Percentiles rank a stretch among this genome's conserved stretches.
Evolutionary conservation across 2,329 filamentous ascomycete species (phyloP).

Genomic region (Sarocladium strictum): DNA sequence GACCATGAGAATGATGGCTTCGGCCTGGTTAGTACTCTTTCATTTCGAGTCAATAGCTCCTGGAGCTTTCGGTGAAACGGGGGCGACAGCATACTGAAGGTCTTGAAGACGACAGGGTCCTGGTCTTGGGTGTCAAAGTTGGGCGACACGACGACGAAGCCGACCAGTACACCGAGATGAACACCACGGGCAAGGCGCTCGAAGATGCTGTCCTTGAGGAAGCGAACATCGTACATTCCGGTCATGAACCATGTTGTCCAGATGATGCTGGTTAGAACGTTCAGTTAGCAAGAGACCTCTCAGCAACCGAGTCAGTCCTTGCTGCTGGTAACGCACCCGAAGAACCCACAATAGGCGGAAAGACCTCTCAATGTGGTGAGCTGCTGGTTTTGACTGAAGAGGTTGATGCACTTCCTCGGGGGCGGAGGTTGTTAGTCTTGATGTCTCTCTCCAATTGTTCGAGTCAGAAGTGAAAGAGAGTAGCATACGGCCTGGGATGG

Average conservation of each 20-base stretch:
- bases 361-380: slow-evolving; percentile 26
- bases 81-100: slow-evolving; percentile 29
- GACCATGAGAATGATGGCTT: slow-evolving; percentile 41
- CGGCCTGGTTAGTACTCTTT: background rate
- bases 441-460: slow-evolving; percentile 23
- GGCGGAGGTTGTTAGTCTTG: background rate
- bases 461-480: background rate
- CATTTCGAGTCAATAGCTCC: background rate
- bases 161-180: slow-evolving; percentile 60
- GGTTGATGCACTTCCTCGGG: slow-evolving; percentile 28
- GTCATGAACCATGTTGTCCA: slow-evolving; percentile 65
- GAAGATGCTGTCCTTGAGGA: slow-evolving; percentile 58
- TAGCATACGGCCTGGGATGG: background rate
- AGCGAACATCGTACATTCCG: slow-evolving; percentile 59
- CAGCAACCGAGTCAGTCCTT: background rate
- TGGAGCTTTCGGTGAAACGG: background rate
- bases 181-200: slow-evolving; percentile 51
- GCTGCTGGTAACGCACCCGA: slow-evolving; percentile 14
- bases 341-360: slow-evolving; percentile 29
- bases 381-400: slow-evolving; percentile 38
- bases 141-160: slow-evolving; percentile 55
- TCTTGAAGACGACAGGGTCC: slow-evolving; percentile 29
- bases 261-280: slow-evolving; percentile 36
- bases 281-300: background rate
- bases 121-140: slow-evolving; percentile 35